Base-by-base conservation (phyloP, 2,329 filamentous ascomycete genomes). In the Talaromyces pinophilus region DNA sequence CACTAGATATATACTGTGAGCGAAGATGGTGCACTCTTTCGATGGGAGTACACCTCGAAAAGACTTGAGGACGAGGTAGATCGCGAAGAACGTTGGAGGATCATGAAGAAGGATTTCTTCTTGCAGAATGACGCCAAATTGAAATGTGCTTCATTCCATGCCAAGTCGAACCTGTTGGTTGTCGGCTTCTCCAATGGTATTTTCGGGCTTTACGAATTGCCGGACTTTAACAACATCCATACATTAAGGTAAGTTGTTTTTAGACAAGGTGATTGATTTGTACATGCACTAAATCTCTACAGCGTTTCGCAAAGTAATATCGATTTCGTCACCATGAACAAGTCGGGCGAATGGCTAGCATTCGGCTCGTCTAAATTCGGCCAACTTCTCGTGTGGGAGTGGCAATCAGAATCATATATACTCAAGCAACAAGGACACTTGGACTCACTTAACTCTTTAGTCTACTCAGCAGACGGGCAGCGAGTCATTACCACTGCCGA, bases 361-460 rank as follows among this genome's bases (percentile, higher is more conserved):
- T 97, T 99, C 77, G 95, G 94, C 15, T 95, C 96, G 0, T 96
- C 95, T 1, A 96, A 96, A 73, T 85, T 97, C 5, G 96, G 96
- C 0, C 95, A 99, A 76, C 84, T 99, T n/a, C 82, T 99, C 3
- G 95, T 99, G 3, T 99, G 95, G 95, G 95, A 99, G 78, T 99
- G 96, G 93, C 94, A 98, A 76, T 99, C 95, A 0, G 96, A 99
- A 79, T 98, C 94, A 5, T 99, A 99, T 78, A 96, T 99, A 67
- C 83, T 99, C 59, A 99, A 99, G 80, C 95, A 99, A 75, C 95
- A 98, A 78, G 95, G 94, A 0, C 95, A 99, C 79, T 93, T 97
- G 70, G 95, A 99, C 77, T 91, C 92, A 1, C 93, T 98, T 87
- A 98, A 98, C 78, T 87, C 93, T 0, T 84, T 99, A 3, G 90